Evolutionary conservation across 768 basidiomycete genomes (phyloP).

Genomic region (Suillus decipiens): DNA sequence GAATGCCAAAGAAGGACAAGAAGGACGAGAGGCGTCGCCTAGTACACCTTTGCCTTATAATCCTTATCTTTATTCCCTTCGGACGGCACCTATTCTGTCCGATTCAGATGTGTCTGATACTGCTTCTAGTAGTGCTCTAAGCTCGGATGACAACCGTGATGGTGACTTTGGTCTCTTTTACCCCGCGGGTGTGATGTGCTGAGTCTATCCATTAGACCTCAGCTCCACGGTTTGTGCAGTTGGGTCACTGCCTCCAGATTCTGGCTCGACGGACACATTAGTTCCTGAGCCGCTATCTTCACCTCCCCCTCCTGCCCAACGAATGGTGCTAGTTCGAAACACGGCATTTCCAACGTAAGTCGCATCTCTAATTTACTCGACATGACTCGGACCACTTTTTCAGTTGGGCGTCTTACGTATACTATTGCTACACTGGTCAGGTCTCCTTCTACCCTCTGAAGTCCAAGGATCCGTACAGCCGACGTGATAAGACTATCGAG

Average conservation of each 20-base stretch:
- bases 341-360: slow-evolving; percentile 30
- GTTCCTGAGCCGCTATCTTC: slow-evolving; percentile 17
- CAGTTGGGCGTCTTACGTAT: slow-evolving; percentile 30
- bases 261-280: neutral
- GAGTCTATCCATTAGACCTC: neutral
- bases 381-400: neutral
- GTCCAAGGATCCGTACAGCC: slow-evolving; percentile 15
- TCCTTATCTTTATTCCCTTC: neutral
- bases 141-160: neutral
- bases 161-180: neutral
- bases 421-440: slow-evolving; percentile 34
- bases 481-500: neutral
- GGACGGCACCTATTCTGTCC: neutral
- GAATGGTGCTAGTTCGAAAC: slow-evolving; percentile 30
- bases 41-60: neutral
- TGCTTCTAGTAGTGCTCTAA: neutral
- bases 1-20: neutral
- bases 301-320: slow-evolving; percentile 23
- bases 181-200: neutral
- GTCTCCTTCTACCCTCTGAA: slow-evolving; percentile 27
- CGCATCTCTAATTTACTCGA: neutral
- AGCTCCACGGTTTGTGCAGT: neutral
- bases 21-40: neutral
- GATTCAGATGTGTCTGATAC: neutral
- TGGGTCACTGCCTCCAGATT: neutral